These are phyloP conservation scores for Astrocystis sublimbata DNA, from an alignment of 495 filamentous ascomycete species.

Conservation along the genomic window DNA sequence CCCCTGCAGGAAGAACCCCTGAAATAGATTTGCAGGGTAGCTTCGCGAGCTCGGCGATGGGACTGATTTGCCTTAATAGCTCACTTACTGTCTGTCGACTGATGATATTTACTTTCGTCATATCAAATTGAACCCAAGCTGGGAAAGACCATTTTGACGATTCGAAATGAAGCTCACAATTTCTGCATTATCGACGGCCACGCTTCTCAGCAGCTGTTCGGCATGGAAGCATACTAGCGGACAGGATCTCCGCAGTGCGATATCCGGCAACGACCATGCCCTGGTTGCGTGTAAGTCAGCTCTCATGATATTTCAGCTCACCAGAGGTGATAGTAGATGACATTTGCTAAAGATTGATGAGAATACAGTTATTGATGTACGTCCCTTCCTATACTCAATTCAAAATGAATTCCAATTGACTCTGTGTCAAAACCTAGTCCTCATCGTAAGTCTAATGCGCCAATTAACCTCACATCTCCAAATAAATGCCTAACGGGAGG, in stretches of 20 bases:
- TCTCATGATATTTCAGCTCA: background rate
- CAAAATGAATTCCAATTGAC: background rate
- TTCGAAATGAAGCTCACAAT: conserved; percentile 26
- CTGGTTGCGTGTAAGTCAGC: conserved; percentile 49
- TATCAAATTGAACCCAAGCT: background rate
- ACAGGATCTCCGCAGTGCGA: conserved; percentile 30
- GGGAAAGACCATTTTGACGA: conserved; percentile 7
- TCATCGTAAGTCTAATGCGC: conserved; percentile 28
- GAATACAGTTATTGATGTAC: conserved; percentile 24
- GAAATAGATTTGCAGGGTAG: conserved; percentile 23
- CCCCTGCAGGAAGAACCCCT: conserved; percentile 12
- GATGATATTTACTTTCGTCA: background rate
- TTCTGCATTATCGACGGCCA: conserved; percentile 18
- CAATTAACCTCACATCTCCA: background rate
- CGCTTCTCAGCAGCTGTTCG: conserved; percentile 15
- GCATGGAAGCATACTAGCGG: conserved; percentile 42
- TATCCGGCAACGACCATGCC: conserved; percentile 34
- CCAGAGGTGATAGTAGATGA: background rate
- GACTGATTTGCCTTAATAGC: background rate
- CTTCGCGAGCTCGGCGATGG: conserved; percentile 4
- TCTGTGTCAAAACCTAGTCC: conserved; percentile 20
- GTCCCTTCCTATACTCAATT: background rate
- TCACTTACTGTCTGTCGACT: background rate
- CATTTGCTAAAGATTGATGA: background rate
- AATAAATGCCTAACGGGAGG: background rate